Conservation (phyloP, 1,284 basidiomycete species). For the Tremellales sp. region DNA sequence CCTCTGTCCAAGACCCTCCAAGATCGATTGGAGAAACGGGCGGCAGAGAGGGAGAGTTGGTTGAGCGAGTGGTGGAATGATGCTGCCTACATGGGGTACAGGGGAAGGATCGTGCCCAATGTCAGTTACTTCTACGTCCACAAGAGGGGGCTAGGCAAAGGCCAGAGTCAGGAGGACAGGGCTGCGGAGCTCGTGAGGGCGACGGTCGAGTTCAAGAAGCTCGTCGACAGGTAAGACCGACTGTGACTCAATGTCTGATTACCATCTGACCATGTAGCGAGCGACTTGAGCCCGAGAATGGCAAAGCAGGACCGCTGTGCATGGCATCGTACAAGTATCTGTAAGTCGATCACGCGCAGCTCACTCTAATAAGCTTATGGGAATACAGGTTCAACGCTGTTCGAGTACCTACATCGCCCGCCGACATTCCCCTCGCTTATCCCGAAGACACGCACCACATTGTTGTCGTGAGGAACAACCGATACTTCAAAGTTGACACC, state of each 20-base stretch:
- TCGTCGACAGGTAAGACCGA: conserved; percentile 67
- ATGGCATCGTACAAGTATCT: conserved; percentile 95
- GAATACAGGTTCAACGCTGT: conserved; percentile 83
- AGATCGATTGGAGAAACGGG: conserved; percentile 68
- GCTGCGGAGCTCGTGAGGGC: conserved; percentile 80
- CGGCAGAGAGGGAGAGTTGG: conserved; percentile 68
- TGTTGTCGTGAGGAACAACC: conserved; percentile 85
- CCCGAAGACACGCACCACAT: conserved; percentile 79
- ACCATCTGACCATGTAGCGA: conserved; percentile 52
- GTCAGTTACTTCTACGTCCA: conserved; percentile 97
- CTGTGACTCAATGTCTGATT: neutral
- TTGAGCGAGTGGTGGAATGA: conserved; percentile 98
- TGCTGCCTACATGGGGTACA: conserved; percentile 58
- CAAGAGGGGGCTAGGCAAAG: conserved; percentile 59
- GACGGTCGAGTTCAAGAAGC: conserved; percentile 71
- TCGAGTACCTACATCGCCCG: conserved; percentile 76
- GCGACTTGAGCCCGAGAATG: conserved; percentile 83
- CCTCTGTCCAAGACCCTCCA: conserved; percentile 74
- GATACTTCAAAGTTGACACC: conserved; percentile 78
- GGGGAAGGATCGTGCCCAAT: conserved; percentile 82
- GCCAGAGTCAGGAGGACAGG: conserved; percentile 59
- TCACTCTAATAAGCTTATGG: conserved; percentile 3
- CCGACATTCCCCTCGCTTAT: conserved; percentile 81
- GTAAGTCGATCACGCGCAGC: conserved; percentile 49
- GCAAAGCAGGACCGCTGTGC: conserved; percentile 75